Percentiles rank a stretch among this genome's conserved stretches.
phyloP scores from a whole-genome alignment of 2,329 filamentous ascomycete genomes.

The Aureobasidium sp. region DNA sequence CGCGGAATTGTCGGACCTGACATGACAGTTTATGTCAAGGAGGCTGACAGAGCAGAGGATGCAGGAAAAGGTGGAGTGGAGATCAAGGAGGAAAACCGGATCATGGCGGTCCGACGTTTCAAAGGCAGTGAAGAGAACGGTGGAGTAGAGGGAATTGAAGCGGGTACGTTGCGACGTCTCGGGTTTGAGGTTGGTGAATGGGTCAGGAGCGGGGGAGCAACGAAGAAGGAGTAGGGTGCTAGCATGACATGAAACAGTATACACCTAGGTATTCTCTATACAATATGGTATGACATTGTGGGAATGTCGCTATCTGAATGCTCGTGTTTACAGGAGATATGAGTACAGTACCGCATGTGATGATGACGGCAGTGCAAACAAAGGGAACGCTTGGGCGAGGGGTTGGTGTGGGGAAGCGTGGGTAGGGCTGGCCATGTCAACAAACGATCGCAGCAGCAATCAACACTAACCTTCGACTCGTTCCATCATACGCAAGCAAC shows the following conservation, averaged over 20 bases:
- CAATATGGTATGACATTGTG: not conserved
- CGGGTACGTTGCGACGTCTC: conserved; percentile 59
- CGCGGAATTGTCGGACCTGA: conserved; percentile 78
- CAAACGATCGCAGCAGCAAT: not conserved
- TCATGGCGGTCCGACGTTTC: conserved; percentile 28
- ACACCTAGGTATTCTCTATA: not conserved
- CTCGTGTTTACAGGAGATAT: not conserved
- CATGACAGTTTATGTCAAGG: conserved; percentile 60
- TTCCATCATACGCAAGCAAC: not conserved
- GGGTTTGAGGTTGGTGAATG: conserved; percentile 87
- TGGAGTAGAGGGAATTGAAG: conserved; percentile 28
- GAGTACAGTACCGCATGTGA: not conserved
- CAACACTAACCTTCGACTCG: not conserved
- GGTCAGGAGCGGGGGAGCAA: conserved; percentile 39
- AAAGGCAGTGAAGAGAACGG: conserved; percentile 28
- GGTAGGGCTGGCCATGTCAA: conserved; percentile 2
- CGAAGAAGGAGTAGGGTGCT: not conserved
- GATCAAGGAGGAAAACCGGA: conserved; percentile 32
- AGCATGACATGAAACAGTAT: not conserved
- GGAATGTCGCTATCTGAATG: not conserved
- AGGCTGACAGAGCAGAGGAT: conserved; percentile 17
- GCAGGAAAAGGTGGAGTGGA: conserved; percentile 29
- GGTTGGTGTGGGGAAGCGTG: not conserved
- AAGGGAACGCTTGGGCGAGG: not conserved
- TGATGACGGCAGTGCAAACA: not conserved